phyloP scores from a whole-genome alignment of 345 rosid species.

The Brassica nigra region DNA sequence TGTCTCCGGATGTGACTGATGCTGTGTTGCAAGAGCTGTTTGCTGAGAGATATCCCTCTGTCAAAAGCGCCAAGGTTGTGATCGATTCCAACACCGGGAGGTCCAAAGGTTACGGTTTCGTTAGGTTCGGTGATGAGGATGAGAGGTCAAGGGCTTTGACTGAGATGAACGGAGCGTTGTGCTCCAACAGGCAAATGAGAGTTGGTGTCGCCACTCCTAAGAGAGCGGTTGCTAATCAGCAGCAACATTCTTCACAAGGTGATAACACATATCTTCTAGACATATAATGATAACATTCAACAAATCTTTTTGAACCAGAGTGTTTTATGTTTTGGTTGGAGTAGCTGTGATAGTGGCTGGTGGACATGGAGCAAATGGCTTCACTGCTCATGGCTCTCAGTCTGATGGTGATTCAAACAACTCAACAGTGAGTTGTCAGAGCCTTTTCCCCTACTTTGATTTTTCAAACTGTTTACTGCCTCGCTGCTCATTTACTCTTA shows the following conservation, averaged over 20 bases:
- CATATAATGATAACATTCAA: no score
- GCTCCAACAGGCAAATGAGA: constrained; percentile 91
- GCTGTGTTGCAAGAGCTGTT: constrained; percentile 74
- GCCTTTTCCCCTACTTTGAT: not conserved
- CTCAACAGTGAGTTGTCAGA: constrained; percentile 71
- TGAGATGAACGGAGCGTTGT: constrained; percentile 91
- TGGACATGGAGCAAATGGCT: constrained; percentile 76
- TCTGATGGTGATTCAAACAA: constrained; percentile 71
- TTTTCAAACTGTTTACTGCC: not conserved
- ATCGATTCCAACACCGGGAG: constrained; percentile 85
- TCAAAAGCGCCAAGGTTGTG: constrained; percentile 94
- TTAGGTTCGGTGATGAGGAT: constrained; percentile 88
- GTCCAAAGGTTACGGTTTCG: constrained; percentile 96
- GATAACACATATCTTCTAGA: not conserved
- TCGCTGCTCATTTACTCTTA: constrained; percentile 6
- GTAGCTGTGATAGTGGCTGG: constrained; percentile 82
- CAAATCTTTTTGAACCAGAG: no score
- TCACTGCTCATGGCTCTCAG: constrained; percentile 58
- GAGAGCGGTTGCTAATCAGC: constrained; percentile 74
- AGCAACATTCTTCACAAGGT: constrained; percentile 82
- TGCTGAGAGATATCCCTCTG: constrained; percentile 71
- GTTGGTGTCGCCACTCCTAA: constrained; percentile 91
- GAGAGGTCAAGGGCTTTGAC: constrained; percentile 87
- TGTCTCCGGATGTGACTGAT: constrained; percentile 94
- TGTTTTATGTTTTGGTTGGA: constrained; percentile 19